Evolutionary conservation across 2,329 filamentous ascomycete species (phyloP).

Genomic region (Colletotrichum eremochloae): DNA sequence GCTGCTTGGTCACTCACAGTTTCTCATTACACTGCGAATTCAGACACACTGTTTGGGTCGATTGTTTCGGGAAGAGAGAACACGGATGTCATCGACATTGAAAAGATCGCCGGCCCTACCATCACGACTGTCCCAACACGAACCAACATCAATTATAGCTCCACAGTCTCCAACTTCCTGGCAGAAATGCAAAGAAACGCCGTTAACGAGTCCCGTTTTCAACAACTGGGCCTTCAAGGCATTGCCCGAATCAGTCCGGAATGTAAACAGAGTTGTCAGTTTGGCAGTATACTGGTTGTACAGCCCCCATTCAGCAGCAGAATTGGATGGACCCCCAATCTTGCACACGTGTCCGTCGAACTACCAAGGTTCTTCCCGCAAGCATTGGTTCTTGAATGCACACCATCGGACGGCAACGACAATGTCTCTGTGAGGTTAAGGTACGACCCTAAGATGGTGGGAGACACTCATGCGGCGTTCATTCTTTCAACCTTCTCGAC

Average conservation of each 20-base stretch:
- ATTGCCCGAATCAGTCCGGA: slow-evolving; percentile 43
- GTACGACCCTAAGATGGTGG: slow-evolving; percentile 21
- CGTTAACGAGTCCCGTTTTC: slow-evolving; percentile 43
- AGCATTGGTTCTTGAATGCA: slow-evolving; percentile 15
- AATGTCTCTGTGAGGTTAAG: slow-evolving; percentile 1
- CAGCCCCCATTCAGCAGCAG: slow-evolving; percentile 41
- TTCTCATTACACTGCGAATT: slow-evolving; percentile 52
- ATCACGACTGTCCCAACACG: slow-evolving; percentile 50
- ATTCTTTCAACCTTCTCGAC: slow-evolving; percentile 23
- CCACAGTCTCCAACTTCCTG: slow-evolving; percentile 33
- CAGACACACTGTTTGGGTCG: slow-evolving; percentile 47
- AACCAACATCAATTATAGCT: slow-evolving; percentile 37
- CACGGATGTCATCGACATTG: slow-evolving; percentile 46
- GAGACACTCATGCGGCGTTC: not conserved
- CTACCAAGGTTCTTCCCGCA: slow-evolving; percentile 23
- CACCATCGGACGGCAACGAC: not conserved
- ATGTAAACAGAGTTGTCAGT: slow-evolving; percentile 43
- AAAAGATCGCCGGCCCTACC: slow-evolving; percentile 48
- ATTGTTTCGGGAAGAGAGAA: slow-evolving; percentile 49
- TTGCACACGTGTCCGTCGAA: not conserved
- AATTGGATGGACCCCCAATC: not conserved
- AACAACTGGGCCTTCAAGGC: slow-evolving; percentile 44
- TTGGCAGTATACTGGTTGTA: slow-evolving; percentile 50
- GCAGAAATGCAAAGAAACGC: slow-evolving; percentile 40
- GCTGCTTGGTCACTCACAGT: slow-evolving; percentile 51